A percentile compares a stretch with the other conserved stretches of the same genome.
These are phyloP conservation scores for Emmonsiellopsis sp. DNA, from an alignment of 2,329 filamentous ascomycete species.

Conservation along the genomic window DNA sequence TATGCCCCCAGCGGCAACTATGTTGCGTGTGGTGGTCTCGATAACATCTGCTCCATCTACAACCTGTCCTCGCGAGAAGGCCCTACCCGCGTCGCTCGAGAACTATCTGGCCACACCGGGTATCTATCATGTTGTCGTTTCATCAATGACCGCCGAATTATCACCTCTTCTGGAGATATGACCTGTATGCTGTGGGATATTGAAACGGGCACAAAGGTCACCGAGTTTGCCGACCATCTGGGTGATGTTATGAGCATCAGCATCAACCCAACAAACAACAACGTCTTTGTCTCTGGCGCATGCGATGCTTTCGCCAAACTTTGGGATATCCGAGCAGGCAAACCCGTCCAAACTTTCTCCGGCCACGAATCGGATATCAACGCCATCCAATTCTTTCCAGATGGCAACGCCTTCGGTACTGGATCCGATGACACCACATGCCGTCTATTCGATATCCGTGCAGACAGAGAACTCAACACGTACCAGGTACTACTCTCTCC, in stretches of 20 bases:
- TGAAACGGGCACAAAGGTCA: constrained; percentile 92
- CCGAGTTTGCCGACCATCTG: constrained; percentile 95
- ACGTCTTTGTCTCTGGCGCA: constrained; percentile 98
- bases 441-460: constrained; percentile 93
- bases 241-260: constrained; percentile 99
- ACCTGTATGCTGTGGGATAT: constrained; percentile 99
- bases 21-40: constrained; percentile 93
- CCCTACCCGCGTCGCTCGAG: constrained; percentile 90
- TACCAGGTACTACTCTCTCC: constrained; percentile 46
- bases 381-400: constrained; percentile 98
- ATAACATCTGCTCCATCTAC: constrained; percentile 99
- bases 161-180: constrained; percentile 98
- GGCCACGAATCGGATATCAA: constrained; percentile 99
- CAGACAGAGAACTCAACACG: constrained; percentile 68
- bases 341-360: constrained; percentile 96
- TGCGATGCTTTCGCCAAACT: constrained; percentile 98
- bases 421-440: constrained; percentile 97
- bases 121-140: constrained; percentile 98
- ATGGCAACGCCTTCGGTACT: constrained; percentile 95
- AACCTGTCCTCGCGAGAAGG: constrained; percentile 95
- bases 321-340: constrained; percentile 97
- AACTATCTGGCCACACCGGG: constrained; percentile 92
- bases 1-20: constrained; percentile 98
- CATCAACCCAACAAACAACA: constrained; percentile 98
- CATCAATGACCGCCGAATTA: constrained; percentile 94